Evolutionary conservation across 2,329 filamentous ascomycete genomes (phyloP).

Genomic region (Neurospora sp.): DNA sequence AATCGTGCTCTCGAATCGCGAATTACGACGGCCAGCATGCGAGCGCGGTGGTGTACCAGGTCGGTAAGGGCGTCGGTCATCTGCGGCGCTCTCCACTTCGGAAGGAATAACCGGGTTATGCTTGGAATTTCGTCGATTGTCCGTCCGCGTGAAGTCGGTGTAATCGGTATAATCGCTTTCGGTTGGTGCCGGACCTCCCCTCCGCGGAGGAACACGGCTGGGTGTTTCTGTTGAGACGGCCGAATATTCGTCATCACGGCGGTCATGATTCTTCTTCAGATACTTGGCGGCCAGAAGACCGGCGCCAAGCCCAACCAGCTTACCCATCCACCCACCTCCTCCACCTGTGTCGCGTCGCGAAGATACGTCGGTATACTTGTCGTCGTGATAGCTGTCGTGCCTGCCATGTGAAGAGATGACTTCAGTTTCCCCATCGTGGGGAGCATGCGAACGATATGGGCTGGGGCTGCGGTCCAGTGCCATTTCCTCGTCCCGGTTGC

Average conservation of each 20-base stretch:
- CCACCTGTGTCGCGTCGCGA: conserved; percentile 27
- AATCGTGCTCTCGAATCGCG: conserved; percentile 31
- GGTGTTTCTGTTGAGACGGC: conserved; percentile 54
- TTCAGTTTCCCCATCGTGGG: conserved; percentile 32
- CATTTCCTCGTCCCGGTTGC: conserved; percentile 30
- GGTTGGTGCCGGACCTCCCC: conserved; percentile 23
- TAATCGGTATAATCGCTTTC: conserved; percentile 30
- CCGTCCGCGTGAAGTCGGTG: conserved; percentile 36
- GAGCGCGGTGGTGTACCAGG: conserved; percentile 39
- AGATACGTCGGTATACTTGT: conserved; percentile 49
- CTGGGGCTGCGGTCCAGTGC: conserved; percentile 32
- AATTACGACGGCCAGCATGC: conserved; percentile 27
- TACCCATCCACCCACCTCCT: conserved; percentile 49
- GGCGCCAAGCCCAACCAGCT: conserved; percentile 49
- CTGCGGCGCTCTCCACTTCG: conserved; percentile 36
- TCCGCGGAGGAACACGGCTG: conserved; percentile 27
- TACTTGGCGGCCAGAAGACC: conserved; percentile 48
- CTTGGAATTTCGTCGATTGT: conserved; percentile 19
- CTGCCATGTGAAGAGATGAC: conserved; percentile 32
- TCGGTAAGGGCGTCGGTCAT: conserved; percentile 25
- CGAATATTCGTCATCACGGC: conserved; percentile 47
- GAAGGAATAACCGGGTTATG: conserved; percentile 30
- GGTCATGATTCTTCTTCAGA: conserved; percentile 32
- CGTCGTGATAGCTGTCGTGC: conserved; percentile 47
- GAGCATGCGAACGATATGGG: conserved; percentile 26